A percentile compares a stretch with the other conserved stretches of the same genome.
Evolutionary conservation across 306 rosid species (phyloP).

Genomic region (Malus asiatica): DNA sequence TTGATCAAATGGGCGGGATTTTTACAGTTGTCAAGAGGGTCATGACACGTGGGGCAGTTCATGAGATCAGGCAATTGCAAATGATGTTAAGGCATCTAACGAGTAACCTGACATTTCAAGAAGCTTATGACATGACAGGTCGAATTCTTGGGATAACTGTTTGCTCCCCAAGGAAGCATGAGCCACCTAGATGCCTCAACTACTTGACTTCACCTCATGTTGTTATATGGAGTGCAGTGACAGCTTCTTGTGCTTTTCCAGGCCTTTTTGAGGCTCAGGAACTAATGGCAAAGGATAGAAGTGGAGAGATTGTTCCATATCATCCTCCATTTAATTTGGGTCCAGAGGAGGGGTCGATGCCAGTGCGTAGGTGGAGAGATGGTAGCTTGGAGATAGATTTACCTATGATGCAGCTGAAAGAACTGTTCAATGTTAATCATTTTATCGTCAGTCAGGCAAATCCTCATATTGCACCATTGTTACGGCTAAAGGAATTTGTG

Average conservation of each 20-base stretch:
- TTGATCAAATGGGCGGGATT: constrained; percentile 86
- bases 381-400: constrained; percentile 98
- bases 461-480: constrained; percentile 85
- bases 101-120: constrained; percentile 93
- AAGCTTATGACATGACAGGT: constrained; percentile 97
- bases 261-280: constrained; percentile 99
- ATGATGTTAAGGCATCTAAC: constrained; percentile 84
- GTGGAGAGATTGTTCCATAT: constrained; percentile 90
- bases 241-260: constrained; percentile 97
- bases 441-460: constrained; percentile 96
- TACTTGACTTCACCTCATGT: constrained; percentile 96
- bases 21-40: constrained; percentile 83
- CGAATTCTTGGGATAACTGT: constrained; percentile 93
- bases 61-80: constrained; percentile 88
- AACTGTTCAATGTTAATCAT: constrained; percentile 90
- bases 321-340: constrained; percentile 92
- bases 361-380: constrained; percentile 88
- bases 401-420: constrained; percentile 94
- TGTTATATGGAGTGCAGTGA: constrained; percentile 98
- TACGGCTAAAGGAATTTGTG: constrained; percentile 78
- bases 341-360: constrained; percentile 70
- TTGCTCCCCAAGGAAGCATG: constrained; percentile 96
- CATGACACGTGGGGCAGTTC: constrained; percentile 79
- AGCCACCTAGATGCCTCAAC: constrained; percentile 97
- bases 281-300: constrained; percentile 95